phyloP scores from a whole-genome alignment of 225 moss, liverwort and hornwort species.

The Rhytidiadelphus loreus region DNA sequence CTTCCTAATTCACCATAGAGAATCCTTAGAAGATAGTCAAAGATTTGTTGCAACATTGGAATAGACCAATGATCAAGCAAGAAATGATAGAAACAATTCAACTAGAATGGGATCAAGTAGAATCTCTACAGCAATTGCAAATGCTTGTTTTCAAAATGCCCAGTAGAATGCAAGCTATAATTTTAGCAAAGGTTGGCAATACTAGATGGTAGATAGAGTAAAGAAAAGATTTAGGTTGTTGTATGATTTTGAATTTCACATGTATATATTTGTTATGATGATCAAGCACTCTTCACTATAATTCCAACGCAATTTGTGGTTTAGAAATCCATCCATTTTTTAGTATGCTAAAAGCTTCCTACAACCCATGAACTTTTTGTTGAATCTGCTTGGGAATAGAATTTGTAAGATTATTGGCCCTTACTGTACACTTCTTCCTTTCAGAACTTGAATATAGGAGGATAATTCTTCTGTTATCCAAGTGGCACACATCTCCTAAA shows the following conservation, averaged over 20 bases:
- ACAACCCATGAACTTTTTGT: neutral
- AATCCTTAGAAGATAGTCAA: neutral
- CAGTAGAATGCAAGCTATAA: neutral
- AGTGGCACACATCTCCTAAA: neutral
- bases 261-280: neutral
- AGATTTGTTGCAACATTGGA: neutral
- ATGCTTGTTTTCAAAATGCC: neutral
- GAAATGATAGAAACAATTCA: neutral
- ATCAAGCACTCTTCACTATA: neutral
- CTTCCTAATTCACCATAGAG: neutral
- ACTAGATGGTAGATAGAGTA: neutral
- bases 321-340: neutral
- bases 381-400: neutral
- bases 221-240: neutral
- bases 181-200: neutral
- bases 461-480: neutral
- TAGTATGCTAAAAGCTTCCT: neutral
- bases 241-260: neutral
- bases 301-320: no score
- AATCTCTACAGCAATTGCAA: neutral
- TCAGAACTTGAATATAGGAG: neutral
- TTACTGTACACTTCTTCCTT: neutral
- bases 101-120: neutral
- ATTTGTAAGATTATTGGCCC: neutral
- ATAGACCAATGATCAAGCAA: fast-evolving